Conservation (phyloP, 1,284 basidiomycete species). For the Microbotryum scabiosae region DNA sequence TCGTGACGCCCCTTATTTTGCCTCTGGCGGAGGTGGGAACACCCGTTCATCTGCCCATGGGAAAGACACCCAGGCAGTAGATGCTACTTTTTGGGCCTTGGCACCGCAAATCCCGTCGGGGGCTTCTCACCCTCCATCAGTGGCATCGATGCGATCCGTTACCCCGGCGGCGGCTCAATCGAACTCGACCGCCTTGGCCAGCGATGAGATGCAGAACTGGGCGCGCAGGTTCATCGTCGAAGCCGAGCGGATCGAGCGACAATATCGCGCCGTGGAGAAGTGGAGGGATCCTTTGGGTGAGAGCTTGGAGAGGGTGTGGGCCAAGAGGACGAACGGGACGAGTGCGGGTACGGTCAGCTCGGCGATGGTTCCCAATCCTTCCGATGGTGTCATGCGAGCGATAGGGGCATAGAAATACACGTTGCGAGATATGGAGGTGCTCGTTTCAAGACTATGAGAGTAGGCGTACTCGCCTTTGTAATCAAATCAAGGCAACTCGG, state of each 20-base stretch:
- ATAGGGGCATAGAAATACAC: too few relatives aligned
- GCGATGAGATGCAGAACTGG: conserved; percentile 31
- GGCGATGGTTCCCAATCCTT: too few relatives aligned
- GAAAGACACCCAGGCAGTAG: too few relatives aligned
- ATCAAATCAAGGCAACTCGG: too few relatives aligned
- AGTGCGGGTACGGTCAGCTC: too few relatives aligned
- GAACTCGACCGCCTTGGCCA: neutral
- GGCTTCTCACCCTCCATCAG: neutral
- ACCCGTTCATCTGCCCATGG: too few relatives aligned
- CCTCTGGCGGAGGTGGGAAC: neutral
- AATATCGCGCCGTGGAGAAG: conserved; percentile 28
- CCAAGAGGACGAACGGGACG: neutral
- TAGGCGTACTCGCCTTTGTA: too few relatives aligned
- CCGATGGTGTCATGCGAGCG: too few relatives aligned
- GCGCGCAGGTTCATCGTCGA: conserved; percentile 30
- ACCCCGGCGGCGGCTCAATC: neutral
- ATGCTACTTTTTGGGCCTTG: neutral
- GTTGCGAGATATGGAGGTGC: too few relatives aligned
- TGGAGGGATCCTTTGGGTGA: conserved; percentile 33
- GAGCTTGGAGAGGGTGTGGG: conserved; percentile 30
- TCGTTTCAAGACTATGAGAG: too few relatives aligned
- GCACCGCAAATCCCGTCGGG: neutral
- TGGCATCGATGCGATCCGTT: neutral
- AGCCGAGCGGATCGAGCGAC: conserved; percentile 33
- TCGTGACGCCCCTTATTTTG: conserved; percentile 20